Evolutionary conservation across 108 stramenopile species (phyloP), one percentile per base, ranked within the genome.

Genomic region (Epithemia pelagica): DNA sequence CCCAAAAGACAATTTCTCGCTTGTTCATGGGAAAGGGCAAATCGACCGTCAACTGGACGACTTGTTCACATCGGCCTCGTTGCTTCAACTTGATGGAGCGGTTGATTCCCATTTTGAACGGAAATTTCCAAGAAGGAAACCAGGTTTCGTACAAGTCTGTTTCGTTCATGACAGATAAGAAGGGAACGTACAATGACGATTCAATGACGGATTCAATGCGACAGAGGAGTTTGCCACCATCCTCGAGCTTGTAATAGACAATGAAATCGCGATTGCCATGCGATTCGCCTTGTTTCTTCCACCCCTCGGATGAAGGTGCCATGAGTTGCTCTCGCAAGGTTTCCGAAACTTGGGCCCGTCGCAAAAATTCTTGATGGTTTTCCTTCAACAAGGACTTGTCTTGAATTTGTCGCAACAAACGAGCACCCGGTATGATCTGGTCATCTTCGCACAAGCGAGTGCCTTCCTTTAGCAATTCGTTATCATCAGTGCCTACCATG

Each of bases 141-240:
- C 89, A 90, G 0, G 78, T 78, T 19, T 70, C 33, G 64, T 85
- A 90, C 33, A 87, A 69, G 30, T 87, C 86, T 31, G 82, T 84
- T 72, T 90, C 89, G 62, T 87, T 90, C 52, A 90, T 74, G n/a
- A 85, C 86, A 22, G 86, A 70, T 27, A 90, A 52, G 10, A 90
- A 60, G 0, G 89, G 86, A 22, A 85, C 75, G 60, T 87, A 59
- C 30, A 92, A 61, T 21, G 69, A 72, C 22, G 70, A 62, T 52
- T 78, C 77, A 64, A 92, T 80, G 10, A 82, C 75, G 1, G 84
- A 87, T 53, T 89, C 88, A 30, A 88, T 76, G 8, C 90, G 78
- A 62, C 74, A 76, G 25, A 64, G 66, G 20, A 90, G 67, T 22
- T 73, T 53, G 28, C 68, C 72, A 5, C 77, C 61, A 33, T 71